phyloP scores from a whole-genome alignment of 306 rosid species.

The Fragaria vesca region DNA sequence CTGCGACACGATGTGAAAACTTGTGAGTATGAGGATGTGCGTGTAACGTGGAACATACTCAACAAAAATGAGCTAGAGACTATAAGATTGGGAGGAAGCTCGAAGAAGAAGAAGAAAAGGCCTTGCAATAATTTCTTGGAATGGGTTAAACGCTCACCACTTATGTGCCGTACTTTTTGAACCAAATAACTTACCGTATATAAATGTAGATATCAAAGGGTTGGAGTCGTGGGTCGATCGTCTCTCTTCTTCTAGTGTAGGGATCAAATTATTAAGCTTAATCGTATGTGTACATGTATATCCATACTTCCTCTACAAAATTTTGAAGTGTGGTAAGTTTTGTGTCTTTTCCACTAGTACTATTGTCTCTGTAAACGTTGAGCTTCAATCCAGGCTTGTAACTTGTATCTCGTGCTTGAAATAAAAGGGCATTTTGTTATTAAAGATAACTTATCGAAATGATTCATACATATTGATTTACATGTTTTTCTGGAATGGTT shows the following conservation, averaged over 20 bases:
- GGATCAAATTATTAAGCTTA: background rate
- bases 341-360: background rate
- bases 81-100: slow-evolving; percentile 10
- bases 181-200: background rate
- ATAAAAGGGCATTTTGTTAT: background rate
- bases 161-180: slow-evolving; percentile 29
- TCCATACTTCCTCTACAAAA: background rate
- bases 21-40: slow-evolving; percentile 77
- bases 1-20: slow-evolving; percentile 60
- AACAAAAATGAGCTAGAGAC: slow-evolving; percentile 46
- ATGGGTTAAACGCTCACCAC: slow-evolving; percentile 65
- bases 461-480: background rate
- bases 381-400: background rate
- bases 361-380: background rate
- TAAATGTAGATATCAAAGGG: background rate
- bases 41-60: slow-evolving; percentile 88
- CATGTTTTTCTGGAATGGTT: background rate
- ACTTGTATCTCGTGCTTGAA: background rate
- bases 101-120: slow-evolving; percentile 27
- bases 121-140: slow-evolving; percentile 41
- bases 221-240: background rate
- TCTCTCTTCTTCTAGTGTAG: background rate
- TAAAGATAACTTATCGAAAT: background rate
- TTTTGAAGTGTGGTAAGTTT: background rate
- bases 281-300: background rate